Base-by-base conservation (phyloP, 306 rosid species). In the Oxytropis ochrocephala region DNA sequence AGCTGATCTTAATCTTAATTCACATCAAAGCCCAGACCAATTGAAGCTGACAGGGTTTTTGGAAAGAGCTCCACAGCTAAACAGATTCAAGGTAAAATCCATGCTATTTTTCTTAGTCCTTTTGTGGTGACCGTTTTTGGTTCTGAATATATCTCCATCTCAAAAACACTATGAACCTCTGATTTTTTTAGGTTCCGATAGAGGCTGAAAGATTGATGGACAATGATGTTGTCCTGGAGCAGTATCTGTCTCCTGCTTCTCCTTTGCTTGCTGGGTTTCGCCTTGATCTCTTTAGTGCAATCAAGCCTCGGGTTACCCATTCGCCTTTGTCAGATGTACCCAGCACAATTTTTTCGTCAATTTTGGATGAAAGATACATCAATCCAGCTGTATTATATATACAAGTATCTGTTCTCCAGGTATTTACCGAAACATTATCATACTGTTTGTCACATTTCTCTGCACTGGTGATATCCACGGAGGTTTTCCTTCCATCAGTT, bases 261-360 rank as follows among this genome's bases (percentile, higher is more conserved):
- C 97, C 95, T 62, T 52, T 61, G 79, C 86, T 89, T 77, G 89
- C 92, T 19, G 99, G 99, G 60, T 95, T 95, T 78, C 97, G 99
- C 55, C 75, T 95, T 65, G 99, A 95, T 72, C 91, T 91, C 83
- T 87, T 82, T 43, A 77, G 88, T 53, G 95, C 93, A 62, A 89
- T 95, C 77, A 95, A 87, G 85, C 96, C 95, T 73, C 89, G 90
- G 75, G 89, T 89, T 74, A 85, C 86, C 70, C 99, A 91, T 87
- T 91, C 99, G 36, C 99, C 96, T 43, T 57, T 74, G 58, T 81
- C 87, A 29, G 80, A 90, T 78, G 74, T 75, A 67, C 75, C 16
- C 32, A 56, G 44, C 73, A 75, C 81, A 80, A 81, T 48, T n/a
- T 30, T 72, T 29, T 78, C 96, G 33, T 80, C 88, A 35, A 67